These are phyloP conservation scores for Aurifilum marmelostoma DNA, from an alignment of 2,329 filamentous ascomycete genomes.

Conservation along the genomic window DNA sequence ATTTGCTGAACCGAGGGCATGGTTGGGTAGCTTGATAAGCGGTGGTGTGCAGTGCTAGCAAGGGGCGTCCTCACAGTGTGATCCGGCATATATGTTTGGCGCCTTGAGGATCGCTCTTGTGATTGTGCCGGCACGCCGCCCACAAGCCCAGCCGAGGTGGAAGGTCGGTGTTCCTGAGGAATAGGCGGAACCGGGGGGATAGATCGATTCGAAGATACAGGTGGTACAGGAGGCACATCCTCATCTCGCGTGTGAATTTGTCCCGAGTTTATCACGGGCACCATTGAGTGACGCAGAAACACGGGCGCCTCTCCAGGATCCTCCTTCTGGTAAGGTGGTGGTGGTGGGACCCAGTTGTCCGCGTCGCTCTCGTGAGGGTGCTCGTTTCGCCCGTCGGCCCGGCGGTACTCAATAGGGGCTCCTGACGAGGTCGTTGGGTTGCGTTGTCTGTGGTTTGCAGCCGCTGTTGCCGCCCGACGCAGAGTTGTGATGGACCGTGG, in stretches of 20 bases:
- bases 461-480: slow-evolving; percentile 75
- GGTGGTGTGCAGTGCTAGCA: slow-evolving; percentile 36
- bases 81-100: slow-evolving; percentile 22
- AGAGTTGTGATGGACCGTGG: slow-evolving; percentile 72
- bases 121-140: neutral
- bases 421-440: slow-evolving; percentile 59
- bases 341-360: slow-evolving; percentile 86
- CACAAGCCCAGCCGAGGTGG: slow-evolving; percentile 2
- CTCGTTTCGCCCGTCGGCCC: slow-evolving; percentile 71
- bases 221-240: slow-evolving; percentile 31
- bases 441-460: slow-evolving; percentile 70
- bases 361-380: slow-evolving; percentile 85
- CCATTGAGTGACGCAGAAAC: slow-evolving; percentile 56
- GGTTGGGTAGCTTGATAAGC: slow-evolving; percentile 42
- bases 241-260: neutral
- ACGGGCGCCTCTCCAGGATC: slow-evolving; percentile 60
- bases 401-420: slow-evolving; percentile 63
- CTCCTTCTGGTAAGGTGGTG: slow-evolving; percentile 76
- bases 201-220: slow-evolving; percentile 34
- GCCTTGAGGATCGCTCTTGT: slow-evolving; percentile 16
- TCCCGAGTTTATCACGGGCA: slow-evolving; percentile 39
- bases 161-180: slow-evolving; percentile 14
- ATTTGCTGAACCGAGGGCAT: slow-evolving; percentile 28
- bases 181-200: slow-evolving; percentile 34
- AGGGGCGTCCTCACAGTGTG: slow-evolving; percentile 15